Percentiles rank a stretch among this genome's conserved stretches.
phyloP scores from a whole-genome alignment of 257 asterid species.

The Nicotiana attenuata region DNA sequence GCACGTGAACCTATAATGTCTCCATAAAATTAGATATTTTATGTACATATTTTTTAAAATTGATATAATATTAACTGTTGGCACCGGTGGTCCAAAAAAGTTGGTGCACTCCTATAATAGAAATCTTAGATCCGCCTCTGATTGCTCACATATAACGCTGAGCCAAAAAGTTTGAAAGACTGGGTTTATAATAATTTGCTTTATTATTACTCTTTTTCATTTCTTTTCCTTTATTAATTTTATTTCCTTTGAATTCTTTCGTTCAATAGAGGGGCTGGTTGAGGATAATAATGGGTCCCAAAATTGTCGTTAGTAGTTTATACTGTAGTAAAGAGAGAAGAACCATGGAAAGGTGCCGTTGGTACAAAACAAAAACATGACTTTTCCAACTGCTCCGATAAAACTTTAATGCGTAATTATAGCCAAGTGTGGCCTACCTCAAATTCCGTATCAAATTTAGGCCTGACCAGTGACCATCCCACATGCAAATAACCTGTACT shows the following conservation, averaged over 20 bases:
- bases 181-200: not conserved
- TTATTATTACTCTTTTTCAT: not conserved
- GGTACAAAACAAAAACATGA: not conserved
- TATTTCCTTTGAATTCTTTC: not conserved
- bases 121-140: too few relatives aligned
- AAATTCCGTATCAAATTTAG: not conserved
- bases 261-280: not conserved
- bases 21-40: too few relatives aligned
- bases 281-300: not conserved
- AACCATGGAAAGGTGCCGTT: not conserved
- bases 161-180: not conserved
- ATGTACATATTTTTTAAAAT: too few relatives aligned
- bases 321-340: not conserved
- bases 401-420: not conserved
- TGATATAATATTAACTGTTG: too few relatives aligned
- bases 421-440: not conserved
- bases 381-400: not conserved
- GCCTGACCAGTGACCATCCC: not conserved
- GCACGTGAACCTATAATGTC: too few relatives aligned
- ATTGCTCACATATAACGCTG: not conserved
- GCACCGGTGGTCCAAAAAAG: too few relatives aligned
- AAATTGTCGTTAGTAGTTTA: not conserved
- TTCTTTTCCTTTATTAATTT: not conserved
- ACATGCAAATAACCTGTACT: not conserved
- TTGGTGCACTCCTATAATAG: too few relatives aligned